Evolutionary conservation across 2,329 filamentous ascomycete species (phyloP), one percentile per base, ranked within the genome.

Genomic region (Phaeosphaeria sp.): DNA sequence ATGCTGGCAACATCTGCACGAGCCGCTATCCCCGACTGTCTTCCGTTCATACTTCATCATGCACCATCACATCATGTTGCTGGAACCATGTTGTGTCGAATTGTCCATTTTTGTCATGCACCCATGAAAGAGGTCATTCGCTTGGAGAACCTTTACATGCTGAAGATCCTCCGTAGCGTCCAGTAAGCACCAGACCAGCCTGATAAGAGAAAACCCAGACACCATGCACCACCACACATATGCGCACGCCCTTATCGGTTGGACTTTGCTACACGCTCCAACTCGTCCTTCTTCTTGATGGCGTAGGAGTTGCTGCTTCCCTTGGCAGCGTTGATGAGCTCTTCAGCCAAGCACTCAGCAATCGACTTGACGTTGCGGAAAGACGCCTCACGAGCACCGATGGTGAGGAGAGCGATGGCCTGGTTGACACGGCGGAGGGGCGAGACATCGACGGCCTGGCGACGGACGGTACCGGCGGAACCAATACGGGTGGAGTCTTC

Each of bases 201-300:
- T 63, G 64, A 66, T 69, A 57, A 58, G 62, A 67, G 65, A 73
- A 62, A 75, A 76, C 72, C 67, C 65, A 70, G 68, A 71, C 70
- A 68, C 67, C 66, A 65, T 64, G 62, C 64, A 63, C 59, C 60
- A 59, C 59, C 65, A 68, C 63, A 64, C 56, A 65, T 59, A 63
- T 60, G 61, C 49, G 60, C 65, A 71, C 56, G 49, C 64, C 62
- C 93, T 93, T 98, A 99, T 90, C 95, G 92, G 90, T 99, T 99
- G 89, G 89, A 92, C 92, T 99, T 99, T 85, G 95, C 95, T 78
- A 99, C 95, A 95, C 95, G 95, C 91, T 99, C 95, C 86, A 99
- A 85, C 91, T 99, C 96, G 84, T 99, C 95, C 94, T 99, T 99
- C 93, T 99, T 99, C 93, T 99, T 99, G 90, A 99, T 99, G 79